Evolutionary conservation across 2,329 filamentous ascomycete species (phyloP), one percentile per base, ranked within the genome.

Genomic region (Hirsutella rhossiliensis): DNA sequence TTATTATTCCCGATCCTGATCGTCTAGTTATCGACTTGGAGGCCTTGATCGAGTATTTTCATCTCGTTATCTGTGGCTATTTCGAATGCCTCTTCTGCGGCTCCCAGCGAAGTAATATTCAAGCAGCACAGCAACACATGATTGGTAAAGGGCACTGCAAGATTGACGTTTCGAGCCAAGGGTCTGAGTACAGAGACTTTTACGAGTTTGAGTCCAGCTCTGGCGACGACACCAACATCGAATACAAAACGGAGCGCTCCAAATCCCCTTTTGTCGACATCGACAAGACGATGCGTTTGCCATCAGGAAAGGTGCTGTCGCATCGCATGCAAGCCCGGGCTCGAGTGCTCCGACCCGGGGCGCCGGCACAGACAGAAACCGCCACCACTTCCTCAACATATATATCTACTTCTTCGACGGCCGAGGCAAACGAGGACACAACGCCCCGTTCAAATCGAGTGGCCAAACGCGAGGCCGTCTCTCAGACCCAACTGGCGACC

Each of bases 51-150:
- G 50, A 58, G 36, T 75, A 75, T 43, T 55, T 76, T 0, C 62
- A 69, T 43, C 60, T 73, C 9, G 55, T 76, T 18, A 67, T 76
- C 13, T 66, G 59, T 18, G 62, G 54, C 0, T 74, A 72, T 43
- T 58, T 59, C 17, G 70, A 75, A 53, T 78, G 74, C 46, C 59
- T 77, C 32, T 64, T 61, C 18, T 77, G 73, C 48, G 68, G 68
- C 1, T 68, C 61, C 13, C 55, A 64, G 32, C 62, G 68, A 29
- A 53, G 54, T 0, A 70, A 65, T 0, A 56, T 60, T 0, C 59
- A 69, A 41, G 73, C 64, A 0, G 65, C 68, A 0, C 69, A 72
- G 48, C 69, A 73, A 31, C 74, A 75, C 43, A 75, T 75, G 71
- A 50, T 56, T 0, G 62, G 56, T 3, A 73, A 69, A 40, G 65